Base-by-base conservation (phyloP, 192 early-diverging fungal genomes). In the Gaertneriomyces semiglobifer region DNA sequence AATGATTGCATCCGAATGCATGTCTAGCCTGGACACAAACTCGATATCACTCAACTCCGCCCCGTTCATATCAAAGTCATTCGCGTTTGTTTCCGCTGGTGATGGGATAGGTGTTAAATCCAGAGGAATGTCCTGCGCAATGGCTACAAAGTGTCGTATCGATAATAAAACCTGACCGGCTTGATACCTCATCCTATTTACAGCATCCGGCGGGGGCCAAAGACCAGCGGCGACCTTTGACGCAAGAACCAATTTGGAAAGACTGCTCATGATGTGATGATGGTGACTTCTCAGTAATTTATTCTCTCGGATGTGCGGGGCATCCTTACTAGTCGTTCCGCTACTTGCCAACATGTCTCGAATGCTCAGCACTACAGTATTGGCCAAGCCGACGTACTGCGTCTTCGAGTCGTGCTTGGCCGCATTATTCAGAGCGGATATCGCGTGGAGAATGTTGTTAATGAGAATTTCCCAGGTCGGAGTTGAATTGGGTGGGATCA, bases 141-240 rank as follows among this genome's bases (percentile, higher is more conserved):
- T 75, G 12, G 79, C 65, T n/a, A 91, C 84, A 74, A 97, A 98
- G 46, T 86, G 78, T 47, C 88, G 86, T 2, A 96, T 89, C 8
- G 90, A 77, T 16, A 84, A 75, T 40, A 95, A 76, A 33, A 98
- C 88, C 57, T 93, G 92, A 42, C 87, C 85, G 3, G 92, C 89
- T 53, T 93, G 88, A 38, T 81, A 77, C n/a, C 88, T 77, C 77
- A 98, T 91, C 9, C 87, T 92, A 25, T 83, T 71, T 25, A 87
- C 82, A 7, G 92, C 85, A 69, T 93, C 92, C 10, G 91, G 90
- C 4, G 92, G 89, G 40, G 93, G 93, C 93, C 93, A 95, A 48
- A 95, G 83, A n/a, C 88, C 88, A 11, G 89, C 77, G 0, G 89
- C 92, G 45, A 88, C 82, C 66, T 90, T 93, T 45, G 92, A 87